Conservation (phyloP, 441 rosid genomes). For the Pelargonium cotyledonis region DNA sequence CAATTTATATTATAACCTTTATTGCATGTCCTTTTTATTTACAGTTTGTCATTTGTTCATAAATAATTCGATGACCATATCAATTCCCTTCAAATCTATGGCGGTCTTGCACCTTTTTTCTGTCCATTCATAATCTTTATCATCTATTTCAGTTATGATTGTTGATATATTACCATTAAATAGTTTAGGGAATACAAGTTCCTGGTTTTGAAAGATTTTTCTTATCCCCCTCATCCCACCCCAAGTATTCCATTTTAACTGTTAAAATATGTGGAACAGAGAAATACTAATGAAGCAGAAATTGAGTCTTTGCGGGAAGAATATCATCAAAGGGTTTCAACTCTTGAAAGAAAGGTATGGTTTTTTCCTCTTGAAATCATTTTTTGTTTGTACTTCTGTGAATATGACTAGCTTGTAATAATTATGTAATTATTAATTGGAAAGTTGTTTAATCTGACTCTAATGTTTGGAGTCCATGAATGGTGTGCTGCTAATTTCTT, state of each 20-base stretch:
- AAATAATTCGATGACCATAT: too few relatives aligned
- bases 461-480: not conserved
- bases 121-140: too few relatives aligned
- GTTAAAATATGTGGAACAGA: constrained; percentile 46
- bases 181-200: not conserved
- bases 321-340: constrained; percentile 91
- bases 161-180: not conserved
- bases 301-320: constrained; percentile 92
- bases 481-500: not conserved
- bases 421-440: too few relatives aligned
- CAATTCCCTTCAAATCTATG: too few relatives aligned
- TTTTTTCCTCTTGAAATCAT: constrained; percentile 1
- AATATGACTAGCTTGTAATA: too few relatives aligned
- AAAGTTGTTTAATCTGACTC: too few relatives aligned
- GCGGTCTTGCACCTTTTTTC: too few relatives aligned
- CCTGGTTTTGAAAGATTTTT: not conserved
- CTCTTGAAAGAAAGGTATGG: constrained; percentile 87
- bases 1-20: too few relatives aligned
- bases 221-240: not conserved
- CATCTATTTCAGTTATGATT: not conserved
- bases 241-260: constrained; percentile 18
- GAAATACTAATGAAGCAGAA: constrained; percentile 83
- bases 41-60: too few relatives aligned
- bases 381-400: not conserved
- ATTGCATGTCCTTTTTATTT: too few relatives aligned